Percentiles rank a stretch among this genome's conserved stretches.
Evolutionary conservation across 1,284 basidiomycete genomes (phyloP).

Genomic region (Farysia itapuensis): DNA sequence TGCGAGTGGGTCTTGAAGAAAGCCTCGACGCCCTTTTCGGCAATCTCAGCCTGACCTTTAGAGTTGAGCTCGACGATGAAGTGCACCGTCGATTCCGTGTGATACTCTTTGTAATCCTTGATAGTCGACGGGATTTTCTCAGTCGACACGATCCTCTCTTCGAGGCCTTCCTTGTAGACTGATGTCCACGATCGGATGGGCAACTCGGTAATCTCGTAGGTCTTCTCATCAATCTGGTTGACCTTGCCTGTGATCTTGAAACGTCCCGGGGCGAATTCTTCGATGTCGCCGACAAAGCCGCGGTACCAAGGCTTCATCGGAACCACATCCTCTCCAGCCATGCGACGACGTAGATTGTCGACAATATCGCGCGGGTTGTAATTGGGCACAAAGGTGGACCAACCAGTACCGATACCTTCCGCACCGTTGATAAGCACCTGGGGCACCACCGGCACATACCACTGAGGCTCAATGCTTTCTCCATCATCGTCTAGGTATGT

Average conservation of each 20-base stretch:
- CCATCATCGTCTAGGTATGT: conserved; percentile 87
- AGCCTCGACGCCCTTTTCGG: conserved; percentile 82
- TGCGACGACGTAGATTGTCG: conserved; percentile 79
- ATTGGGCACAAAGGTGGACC: conserved; percentile 91
- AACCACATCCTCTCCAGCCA: conserved; percentile 80
- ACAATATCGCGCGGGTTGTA: conserved; percentile 93
- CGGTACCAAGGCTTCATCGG: conserved; percentile 97
- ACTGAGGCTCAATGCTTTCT: conserved; percentile 85
- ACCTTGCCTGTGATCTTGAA: conserved; percentile 81
- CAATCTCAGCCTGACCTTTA: conserved; percentile 81
- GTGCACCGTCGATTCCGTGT: conserved; percentile 89
- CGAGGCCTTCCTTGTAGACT: conserved; percentile 85
- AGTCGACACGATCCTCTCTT: conserved; percentile 66
- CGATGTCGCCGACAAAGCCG: conserved; percentile 84
- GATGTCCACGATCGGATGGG: conserved; percentile 96
- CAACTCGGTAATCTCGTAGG: conserved; percentile 91
- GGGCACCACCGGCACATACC: conserved; percentile 87
- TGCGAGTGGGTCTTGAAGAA: conserved; percentile 86
- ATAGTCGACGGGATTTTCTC: conserved; percentile 69
- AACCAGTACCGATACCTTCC: conserved; percentile 98
- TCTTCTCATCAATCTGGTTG: conserved; percentile 79
- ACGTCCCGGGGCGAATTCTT: conserved; percentile 76
- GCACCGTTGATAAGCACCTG: conserved; percentile 90
- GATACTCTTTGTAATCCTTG: conserved; percentile 62
- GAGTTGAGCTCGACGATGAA: conserved; percentile 82